phyloP scores from a whole-genome alignment of 768 basidiomycete genomes.

The Trametes cingulata region DNA sequence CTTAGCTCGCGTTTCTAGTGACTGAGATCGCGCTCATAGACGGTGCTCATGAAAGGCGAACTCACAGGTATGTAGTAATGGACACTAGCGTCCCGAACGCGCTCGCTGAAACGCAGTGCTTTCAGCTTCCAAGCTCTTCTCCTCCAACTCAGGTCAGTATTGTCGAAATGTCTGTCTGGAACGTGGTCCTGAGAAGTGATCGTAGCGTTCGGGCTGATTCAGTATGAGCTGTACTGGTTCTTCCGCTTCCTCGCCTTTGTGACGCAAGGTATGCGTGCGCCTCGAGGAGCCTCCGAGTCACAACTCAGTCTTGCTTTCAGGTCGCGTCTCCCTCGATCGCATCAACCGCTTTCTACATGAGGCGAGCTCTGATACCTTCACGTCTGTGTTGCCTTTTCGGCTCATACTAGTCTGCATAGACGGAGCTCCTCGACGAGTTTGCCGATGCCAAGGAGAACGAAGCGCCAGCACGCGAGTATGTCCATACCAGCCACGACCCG shows the following conservation, averaged over 20 bases:
- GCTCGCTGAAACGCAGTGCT: too few relatives aligned
- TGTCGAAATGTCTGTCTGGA: slow-evolving; percentile 14
- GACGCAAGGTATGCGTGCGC: slow-evolving; percentile 23
- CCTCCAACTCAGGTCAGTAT: slow-evolving; percentile 32
- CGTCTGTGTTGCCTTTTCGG: background rate
- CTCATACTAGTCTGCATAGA: slow-evolving; percentile 27
- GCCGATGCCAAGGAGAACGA: slow-evolving; percentile 25
- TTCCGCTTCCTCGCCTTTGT: slow-evolving; percentile 34
- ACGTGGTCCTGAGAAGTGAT: slow-evolving; percentile 49
- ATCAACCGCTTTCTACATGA: slow-evolving; percentile 49
- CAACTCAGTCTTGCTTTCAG: slow-evolving; percentile 19
- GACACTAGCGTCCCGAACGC: background rate
- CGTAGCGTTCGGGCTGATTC: slow-evolving; percentile 58
- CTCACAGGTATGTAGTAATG: slow-evolving; percentile 31
- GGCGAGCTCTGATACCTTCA: slow-evolving; percentile 9
- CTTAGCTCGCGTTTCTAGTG: background rate
- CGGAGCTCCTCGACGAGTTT: slow-evolving; percentile 50
- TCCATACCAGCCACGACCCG: background rate
- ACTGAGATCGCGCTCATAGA: slow-evolving; percentile 22
- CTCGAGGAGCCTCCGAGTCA: too few relatives aligned
- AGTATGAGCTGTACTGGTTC: slow-evolving; percentile 43
- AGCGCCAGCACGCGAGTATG: background rate
- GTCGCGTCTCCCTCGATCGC: slow-evolving; percentile 66
- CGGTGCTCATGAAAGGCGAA: slow-evolving; percentile 39
- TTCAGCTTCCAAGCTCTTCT: slow-evolving; percentile 38